These are phyloP conservation scores for Tricholoma flavovirens DNA, from an alignment of 768 basidiomycete genomes.

Conservation along the genomic window DNA sequence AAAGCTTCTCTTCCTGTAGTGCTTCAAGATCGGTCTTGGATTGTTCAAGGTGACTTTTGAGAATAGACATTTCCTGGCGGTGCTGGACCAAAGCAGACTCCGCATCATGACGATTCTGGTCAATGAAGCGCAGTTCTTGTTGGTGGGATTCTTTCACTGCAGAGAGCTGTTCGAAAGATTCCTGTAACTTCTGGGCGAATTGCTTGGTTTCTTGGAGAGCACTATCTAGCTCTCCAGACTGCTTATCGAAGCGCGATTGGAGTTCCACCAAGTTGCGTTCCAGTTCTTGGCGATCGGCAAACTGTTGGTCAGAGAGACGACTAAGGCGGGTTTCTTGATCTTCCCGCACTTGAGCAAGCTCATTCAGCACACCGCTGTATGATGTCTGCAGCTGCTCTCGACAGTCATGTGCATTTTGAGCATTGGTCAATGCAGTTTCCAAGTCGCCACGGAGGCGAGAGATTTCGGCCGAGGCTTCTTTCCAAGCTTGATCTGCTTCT, in stretches of 20 bases:
- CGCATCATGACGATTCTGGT: conserved; percentile 22
- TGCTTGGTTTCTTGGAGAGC: conserved; percentile 32
- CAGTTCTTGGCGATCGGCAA: conserved; percentile 19
- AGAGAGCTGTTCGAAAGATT: conserved; percentile 29
- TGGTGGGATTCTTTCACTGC: conserved; percentile 27
- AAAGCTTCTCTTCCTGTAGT: conserved; percentile 44
- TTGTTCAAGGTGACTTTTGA: conserved; percentile 37
- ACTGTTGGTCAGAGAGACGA: conserved; percentile 23
- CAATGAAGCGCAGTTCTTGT: conserved; percentile 25
- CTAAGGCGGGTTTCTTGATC: conserved; percentile 27
- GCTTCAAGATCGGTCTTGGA: conserved; percentile 28
- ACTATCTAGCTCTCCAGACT: conserved; percentile 31
- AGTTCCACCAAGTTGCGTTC: conserved; percentile 31
- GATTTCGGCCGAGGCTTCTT: conserved; percentile 3
- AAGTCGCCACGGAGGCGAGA: conserved; percentile 9
- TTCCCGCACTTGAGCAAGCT: conserved; percentile 19
- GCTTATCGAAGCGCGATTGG: conserved; percentile 29
- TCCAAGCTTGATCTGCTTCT: conserved; percentile 1
- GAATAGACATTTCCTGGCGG: conserved; percentile 27
- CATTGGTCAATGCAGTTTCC: conserved; percentile 4
- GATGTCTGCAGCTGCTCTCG: conserved; percentile 11
- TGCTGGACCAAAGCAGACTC: conserved; percentile 30
- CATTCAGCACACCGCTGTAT: conserved; percentile 10
- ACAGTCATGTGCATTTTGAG: conserved; percentile 10
- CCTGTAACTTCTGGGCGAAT: conserved; percentile 33